phyloP scores from a whole-genome alignment of 2,329 filamentous ascomycete species.

The Cercospora sp. region DNA sequence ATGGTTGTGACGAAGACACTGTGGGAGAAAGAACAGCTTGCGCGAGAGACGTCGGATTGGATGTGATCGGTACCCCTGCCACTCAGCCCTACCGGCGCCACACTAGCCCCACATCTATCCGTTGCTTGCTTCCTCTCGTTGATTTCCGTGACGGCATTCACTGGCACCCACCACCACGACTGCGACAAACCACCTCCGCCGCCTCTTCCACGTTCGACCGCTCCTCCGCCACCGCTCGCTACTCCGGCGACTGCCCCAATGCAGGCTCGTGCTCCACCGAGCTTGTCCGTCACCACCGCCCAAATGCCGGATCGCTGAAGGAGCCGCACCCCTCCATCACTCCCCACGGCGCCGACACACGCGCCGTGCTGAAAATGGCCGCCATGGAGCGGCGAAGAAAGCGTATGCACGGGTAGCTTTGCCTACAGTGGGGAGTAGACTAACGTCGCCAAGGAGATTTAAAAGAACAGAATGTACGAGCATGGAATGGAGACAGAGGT shows the following conservation, averaged over 20 bases:
- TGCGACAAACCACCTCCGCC: neutral
- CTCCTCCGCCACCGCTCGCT: neutral
- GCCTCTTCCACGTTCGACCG: neutral
- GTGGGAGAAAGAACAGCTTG: neutral
- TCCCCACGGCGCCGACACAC: constrained; percentile 28
- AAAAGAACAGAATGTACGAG: constrained; percentile 80
- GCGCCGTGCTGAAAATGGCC: constrained; percentile 32
- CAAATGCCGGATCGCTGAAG: constrained; percentile 41
- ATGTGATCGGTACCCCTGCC: neutral
- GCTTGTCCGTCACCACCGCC: constrained; percentile 32
- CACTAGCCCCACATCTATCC: neutral
- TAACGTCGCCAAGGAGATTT: constrained; percentile 68
- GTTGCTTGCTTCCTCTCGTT: neutral
- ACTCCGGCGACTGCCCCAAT: constrained; percentile 31
- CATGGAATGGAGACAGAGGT: constrained; percentile 90
- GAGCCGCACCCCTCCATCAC: constrained; percentile 24
- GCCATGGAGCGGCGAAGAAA: constrained; percentile 54
- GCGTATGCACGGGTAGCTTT: constrained; percentile 38
- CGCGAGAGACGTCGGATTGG: neutral
- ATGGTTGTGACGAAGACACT: neutral
- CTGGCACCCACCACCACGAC: neutral
- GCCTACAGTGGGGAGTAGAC: neutral
- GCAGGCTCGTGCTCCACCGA: constrained; percentile 37
- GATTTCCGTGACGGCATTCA: constrained; percentile 1
- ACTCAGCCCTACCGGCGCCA: neutral